Base-by-base conservation (phyloP, 2,329 filamentous ascomycete genomes). In the Exophiala mesophila region DNA sequence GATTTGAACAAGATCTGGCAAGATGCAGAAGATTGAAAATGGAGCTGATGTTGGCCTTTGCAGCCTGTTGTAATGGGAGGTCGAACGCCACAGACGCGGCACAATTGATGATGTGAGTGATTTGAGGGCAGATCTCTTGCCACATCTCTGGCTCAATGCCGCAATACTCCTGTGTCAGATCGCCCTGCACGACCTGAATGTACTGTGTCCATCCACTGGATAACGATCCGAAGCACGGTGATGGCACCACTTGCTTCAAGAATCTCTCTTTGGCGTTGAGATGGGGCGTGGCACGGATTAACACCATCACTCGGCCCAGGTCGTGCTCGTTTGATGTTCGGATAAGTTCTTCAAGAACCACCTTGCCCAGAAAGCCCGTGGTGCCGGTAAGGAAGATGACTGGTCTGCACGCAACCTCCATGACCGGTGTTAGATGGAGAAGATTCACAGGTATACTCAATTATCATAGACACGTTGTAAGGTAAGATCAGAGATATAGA, bases 331-430 rank as follows among this genome's bases (percentile, higher is more conserved):
- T n/a, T 2, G 12, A 18, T 61, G 82, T 72, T 29, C 75, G 74
- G 1, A 95, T 71, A 1, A 94, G 64, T 41, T 94, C 85, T 40
- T 76, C 76, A 24, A 94, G 68, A 6, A 95, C 69, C 57, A 88
- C 92, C 0, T 85, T 76, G 20, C 89, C 88, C 18, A 95, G 65
- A 70, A 95, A 95, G 2, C 88, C 88, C 4, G 88, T 95, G 4
- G 85, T 87, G 30, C 89, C 88, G 3, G 88, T 95, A 3, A 95
- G 67, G 62, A 96, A 83, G 8, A 90, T 72, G 0, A n/a, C 20
- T 6, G 17, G 20, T 4, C 23, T 12, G 23, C 23, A 7, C 12
- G 23, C 23, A 7, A 12, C 23, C 6, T 7, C 23, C 23, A 26
- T 23, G 33, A 21, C 19, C 8, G 21, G n/a, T n/a, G n/a, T n/a